A percentile compares a stretch with the other conserved stretches of the same genome.
Evolutionary conservation across 208 protist species (phyloP).

Genomic region (Leishmania major): DNA sequence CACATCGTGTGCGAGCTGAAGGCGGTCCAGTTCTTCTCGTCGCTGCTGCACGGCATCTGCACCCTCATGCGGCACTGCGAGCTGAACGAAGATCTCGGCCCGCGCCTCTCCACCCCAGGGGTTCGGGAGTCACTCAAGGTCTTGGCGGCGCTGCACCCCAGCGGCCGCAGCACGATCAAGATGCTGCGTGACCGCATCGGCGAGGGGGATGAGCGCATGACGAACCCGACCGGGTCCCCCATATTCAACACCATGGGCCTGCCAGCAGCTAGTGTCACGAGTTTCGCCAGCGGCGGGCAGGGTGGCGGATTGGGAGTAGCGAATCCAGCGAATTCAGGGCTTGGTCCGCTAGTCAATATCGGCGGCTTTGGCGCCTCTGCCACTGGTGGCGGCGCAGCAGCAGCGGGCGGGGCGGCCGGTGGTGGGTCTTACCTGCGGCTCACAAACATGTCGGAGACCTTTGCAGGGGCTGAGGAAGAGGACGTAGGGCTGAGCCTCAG

Average conservation of each 20-base stretch:
- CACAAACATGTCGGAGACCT: slow-evolving; percentile 25
- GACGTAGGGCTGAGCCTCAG: slow-evolving; percentile 26
- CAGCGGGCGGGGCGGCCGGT: slow-evolving; percentile 1
- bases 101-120: slow-evolving; percentile 73
- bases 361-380: slow-evolving; percentile 7
- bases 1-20: slow-evolving; percentile 91
- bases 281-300: slow-evolving; percentile 6
- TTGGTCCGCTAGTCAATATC: neutral
- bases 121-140: slow-evolving; percentile 82
- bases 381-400: neutral
- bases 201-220: slow-evolving; percentile 47
- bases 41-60: slow-evolving; percentile 79
- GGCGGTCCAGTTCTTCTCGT: slow-evolving; percentile 82
- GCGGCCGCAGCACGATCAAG: slow-evolving; percentile 64
- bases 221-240: slow-evolving; percentile 12
- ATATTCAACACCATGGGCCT: slow-evolving; percentile 18
- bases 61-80: slow-evolving; percentile 88
- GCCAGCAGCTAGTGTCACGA: slow-evolving; percentile 19
- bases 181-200: slow-evolving; percentile 66
- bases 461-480: slow-evolving; percentile 25
- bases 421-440: slow-evolving; percentile 33
- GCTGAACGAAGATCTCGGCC: slow-evolving; percentile 77
- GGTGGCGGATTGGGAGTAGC: slow-evolving; percentile 6
- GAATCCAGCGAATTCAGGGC: slow-evolving; percentile 16
- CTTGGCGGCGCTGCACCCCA: slow-evolving; percentile 72